Percentiles rank a stretch among this genome's conserved stretches.
These are phyloP conservation scores for Solanum lycopersicoides DNA, from an alignment of 257 asterid genomes.

Conservation along the genomic window DNA sequence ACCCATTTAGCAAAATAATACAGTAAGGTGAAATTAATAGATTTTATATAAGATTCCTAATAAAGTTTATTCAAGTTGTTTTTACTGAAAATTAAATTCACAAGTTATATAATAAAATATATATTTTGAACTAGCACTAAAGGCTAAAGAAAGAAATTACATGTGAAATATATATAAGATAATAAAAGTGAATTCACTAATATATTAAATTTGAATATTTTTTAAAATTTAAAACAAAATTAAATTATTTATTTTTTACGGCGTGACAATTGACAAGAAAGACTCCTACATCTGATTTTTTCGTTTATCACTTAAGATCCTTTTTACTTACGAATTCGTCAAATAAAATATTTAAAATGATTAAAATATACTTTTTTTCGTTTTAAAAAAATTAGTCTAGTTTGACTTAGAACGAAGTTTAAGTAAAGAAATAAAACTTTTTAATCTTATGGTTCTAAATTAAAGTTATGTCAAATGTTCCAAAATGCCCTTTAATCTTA, in stretches of 20 bases:
- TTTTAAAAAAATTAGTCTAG: too few relatives aligned
- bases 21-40: neutral
- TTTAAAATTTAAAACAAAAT: neutral
- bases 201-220: neutral
- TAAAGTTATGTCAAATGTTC: too few relatives aligned
- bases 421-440: fast-evolving
- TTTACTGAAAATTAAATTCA: neutral
- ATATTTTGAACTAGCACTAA: neutral
- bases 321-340: neutral
- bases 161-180: neutral
- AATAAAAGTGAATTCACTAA: neutral
- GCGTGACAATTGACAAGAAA: neutral
- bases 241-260: neutral
- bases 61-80: neutral
- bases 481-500: too few relatives aligned
- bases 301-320: too few relatives aligned
- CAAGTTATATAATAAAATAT: neutral
- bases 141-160: neutral
- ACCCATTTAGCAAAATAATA: neutral
- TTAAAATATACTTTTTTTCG: too few relatives aligned
- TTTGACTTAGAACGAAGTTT: too few relatives aligned
- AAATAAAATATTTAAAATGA: too few relatives aligned
- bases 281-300: neutral
- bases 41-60: neutral
- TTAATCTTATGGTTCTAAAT: too few relatives aligned